These are phyloP conservation scores for Leptographium galeiforme DNA, from an alignment of 2,329 filamentous ascomycete genomes.

Conservation along the genomic window DNA sequence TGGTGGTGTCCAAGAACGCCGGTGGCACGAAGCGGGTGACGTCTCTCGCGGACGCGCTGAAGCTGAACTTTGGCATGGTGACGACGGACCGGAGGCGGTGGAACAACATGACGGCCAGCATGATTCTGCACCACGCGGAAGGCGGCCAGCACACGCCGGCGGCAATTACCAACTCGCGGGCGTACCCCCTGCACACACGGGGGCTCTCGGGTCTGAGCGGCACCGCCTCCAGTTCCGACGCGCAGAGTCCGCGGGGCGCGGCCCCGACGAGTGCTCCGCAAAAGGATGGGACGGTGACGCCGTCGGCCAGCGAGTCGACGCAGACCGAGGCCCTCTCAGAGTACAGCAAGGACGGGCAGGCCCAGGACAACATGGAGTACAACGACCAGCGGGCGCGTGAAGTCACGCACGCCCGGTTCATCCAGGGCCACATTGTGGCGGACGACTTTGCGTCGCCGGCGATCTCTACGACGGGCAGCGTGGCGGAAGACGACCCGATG, in stretches of 20 bases:
- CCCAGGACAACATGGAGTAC: conserved; percentile 35
- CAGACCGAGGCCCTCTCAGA: background rate
- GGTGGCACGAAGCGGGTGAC: conserved; percentile 96
- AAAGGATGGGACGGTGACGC: background rate
- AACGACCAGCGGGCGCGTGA: conserved; percentile 74
- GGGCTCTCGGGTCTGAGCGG: background rate
- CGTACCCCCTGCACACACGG: conserved; percentile 2
- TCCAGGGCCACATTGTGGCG: conserved; percentile 91
- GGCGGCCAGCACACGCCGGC: conserved; percentile 35
- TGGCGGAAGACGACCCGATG: conserved; percentile 71
- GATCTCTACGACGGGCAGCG: conserved; percentile 53
- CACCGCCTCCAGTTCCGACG: background rate
- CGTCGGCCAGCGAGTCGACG: background rate
- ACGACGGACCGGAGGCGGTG: conserved; percentile 65
- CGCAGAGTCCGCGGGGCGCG: background rate
- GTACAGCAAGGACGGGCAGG: conserved; percentile 16
- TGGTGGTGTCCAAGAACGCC: conserved; percentile 96
- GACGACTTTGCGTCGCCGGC: conserved; percentile 78
- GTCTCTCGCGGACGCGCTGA: conserved; percentile 85
- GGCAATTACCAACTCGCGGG: conserved; percentile 21
- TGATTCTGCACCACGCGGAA: conserved; percentile 59
- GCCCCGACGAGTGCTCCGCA: background rate
- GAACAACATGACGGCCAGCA: conserved; percentile 60
- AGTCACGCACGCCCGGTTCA: conserved; percentile 78
- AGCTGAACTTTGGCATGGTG: conserved; percentile 95